Conservation (phyloP, 495 filamentous ascomycete species). For the Hyphodiscus hymeniophilus region DNA sequence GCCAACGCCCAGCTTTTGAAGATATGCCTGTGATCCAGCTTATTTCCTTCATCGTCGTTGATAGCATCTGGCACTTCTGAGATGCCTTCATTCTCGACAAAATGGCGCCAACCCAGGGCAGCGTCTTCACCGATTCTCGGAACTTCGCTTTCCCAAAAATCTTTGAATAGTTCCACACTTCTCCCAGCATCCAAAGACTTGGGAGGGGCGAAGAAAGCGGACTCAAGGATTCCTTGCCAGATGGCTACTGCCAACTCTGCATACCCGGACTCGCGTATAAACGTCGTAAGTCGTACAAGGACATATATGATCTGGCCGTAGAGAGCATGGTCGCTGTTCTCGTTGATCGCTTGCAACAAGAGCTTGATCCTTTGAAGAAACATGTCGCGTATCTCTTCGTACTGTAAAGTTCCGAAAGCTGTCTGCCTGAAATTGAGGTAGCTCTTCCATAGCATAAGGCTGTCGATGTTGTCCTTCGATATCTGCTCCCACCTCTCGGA, state of each 20-base stretch:
- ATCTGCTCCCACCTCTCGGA: conserved; percentile 56
- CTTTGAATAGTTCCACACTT: conserved; percentile 13
- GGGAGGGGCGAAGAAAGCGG: conserved; percentile 52
- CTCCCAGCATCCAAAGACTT: conserved; percentile 5
- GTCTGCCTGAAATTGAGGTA: conserved; percentile 73
- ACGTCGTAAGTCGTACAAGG: conserved; percentile 62
- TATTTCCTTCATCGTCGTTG: conserved; percentile 11
- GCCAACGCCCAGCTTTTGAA: conserved; percentile 48
- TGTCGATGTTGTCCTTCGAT: conserved; percentile 47
- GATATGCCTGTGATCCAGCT: conserved; percentile 27
- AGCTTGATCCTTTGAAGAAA: conserved; percentile 48
- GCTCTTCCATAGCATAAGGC: conserved; percentile 59
- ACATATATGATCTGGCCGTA: conserved; percentile 57
- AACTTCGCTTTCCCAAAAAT: conserved; percentile 84
- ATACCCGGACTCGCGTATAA: conserved; percentile 74
- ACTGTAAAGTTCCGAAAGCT: conserved; percentile 57
- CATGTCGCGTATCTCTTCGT: conserved; percentile 49
- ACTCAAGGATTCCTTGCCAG: conserved; percentile 80
- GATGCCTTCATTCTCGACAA: conserved; percentile 27
- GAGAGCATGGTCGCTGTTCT: conserved; percentile 19
- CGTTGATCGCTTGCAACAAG: conserved; percentile 27
- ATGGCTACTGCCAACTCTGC: conserved; percentile 66
- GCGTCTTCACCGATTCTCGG: conserved; percentile 68
- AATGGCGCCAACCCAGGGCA: conserved; percentile 62
- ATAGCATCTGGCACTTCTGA: conserved; percentile 32